Conservation (phyloP, 2,329 filamentous ascomycete genomes). For the Monilinia laxa region DNA sequence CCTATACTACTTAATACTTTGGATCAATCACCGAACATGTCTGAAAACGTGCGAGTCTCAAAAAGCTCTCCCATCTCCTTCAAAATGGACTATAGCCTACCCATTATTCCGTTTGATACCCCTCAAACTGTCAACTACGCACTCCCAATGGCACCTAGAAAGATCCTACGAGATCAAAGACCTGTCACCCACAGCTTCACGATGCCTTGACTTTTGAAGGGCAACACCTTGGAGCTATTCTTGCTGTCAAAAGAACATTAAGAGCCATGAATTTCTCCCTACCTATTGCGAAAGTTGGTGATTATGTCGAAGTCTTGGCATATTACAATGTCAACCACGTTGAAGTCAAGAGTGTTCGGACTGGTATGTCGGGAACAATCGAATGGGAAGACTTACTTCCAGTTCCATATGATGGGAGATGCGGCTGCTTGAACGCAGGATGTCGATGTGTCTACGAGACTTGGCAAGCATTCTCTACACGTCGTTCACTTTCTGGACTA, state of each 20-base stretch:
- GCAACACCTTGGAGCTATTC: conserved; percentile 6
- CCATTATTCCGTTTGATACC: not conserved
- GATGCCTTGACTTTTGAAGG: conserved; percentile 10
- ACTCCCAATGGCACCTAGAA: not conserved
- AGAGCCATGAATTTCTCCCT: not conserved
- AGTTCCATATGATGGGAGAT: conserved; percentile 16
- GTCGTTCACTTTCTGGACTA: not conserved
- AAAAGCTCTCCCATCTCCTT: not conserved
- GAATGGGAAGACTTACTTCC: conserved; percentile 15
- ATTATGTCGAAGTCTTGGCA: conserved; percentile 9
- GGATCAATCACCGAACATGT: not conserved
- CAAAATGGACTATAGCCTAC: conserved; percentile 4
- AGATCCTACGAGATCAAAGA: not conserved
- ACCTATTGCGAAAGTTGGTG: conserved; percentile 6
- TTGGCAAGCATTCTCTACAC: conserved; percentile 4
- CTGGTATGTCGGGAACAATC: not conserved
- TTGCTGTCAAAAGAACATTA: conserved; percentile 15
- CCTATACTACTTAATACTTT: not conserved
- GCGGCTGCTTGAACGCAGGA: not conserved
- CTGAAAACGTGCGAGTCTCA: not conserved
- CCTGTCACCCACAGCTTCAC: not conserved
- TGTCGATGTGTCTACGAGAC: conserved; percentile 22
- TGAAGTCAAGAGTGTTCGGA: conserved; percentile 15
- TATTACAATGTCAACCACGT: not conserved
- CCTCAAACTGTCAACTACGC: not conserved